Evolutionary conservation across 148 eudicot genomes (phyloP), one percentile per base, ranked within the genome.

Genomic region (Rhododendron williamsianum): DNA sequence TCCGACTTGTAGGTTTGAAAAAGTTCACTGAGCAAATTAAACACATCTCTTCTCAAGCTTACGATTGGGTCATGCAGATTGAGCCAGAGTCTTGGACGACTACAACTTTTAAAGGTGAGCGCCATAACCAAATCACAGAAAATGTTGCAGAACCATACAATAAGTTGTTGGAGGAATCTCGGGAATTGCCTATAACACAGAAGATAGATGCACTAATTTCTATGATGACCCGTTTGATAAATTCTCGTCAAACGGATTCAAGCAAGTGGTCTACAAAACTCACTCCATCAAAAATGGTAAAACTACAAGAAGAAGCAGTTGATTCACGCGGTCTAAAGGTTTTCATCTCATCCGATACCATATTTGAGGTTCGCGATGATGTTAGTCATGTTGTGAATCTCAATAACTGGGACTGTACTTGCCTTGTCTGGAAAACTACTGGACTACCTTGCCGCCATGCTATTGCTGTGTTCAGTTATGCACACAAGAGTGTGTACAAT

Each of bases 351-450:
- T 92, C 93, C 0, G 92, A 90, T 80, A 85, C 87, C 46, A 77
- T 92, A 38, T 89, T 90, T 84, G 93, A 92, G 87, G 93, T 92
- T 72, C 93, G 87, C 43, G 92, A 90, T 76, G 90, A 90, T 9
- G 87, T 85, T 19, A 87, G 84, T 15, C 89, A 92, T 85, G 93
- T 92, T 51, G 92, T 92, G 83, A 83, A 89, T 82, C 81, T 89
- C n/a, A 85, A 85, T 36, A 89, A 56, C 33, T 48, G 65, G 85
- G 90, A 91, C 10, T 92, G 93, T 81, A 92, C 91, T 82, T 92
- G 93, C 90, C 81, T 92, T 27, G 90, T 82, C 48, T 92, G 93
- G 93, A 87, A 88, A 84, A 86, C 83, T 54, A 67, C 83, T 25
- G 87, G 91, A 21, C 52, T 90, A 23, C 93, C 93, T 12, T 92